Evolutionary conservation across 257 asterid genomes (phyloP).

Genomic region (Scutellaria minor): DNA sequence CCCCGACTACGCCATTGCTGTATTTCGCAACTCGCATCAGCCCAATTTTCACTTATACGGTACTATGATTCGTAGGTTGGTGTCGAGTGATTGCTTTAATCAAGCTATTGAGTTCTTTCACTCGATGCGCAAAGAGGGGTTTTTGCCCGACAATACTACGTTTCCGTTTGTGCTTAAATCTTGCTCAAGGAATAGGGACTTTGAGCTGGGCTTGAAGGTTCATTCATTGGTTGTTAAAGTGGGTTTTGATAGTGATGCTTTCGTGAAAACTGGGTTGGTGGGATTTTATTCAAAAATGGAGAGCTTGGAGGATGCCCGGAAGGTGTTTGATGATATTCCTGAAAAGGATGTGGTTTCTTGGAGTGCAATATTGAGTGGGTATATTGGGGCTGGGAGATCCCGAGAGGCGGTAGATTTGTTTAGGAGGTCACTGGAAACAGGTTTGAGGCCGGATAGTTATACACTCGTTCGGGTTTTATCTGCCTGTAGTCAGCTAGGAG

Average conservation of each 20-base stretch:
- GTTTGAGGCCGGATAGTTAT: slow-evolving; percentile 30
- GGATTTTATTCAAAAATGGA: slow-evolving; percentile 43
- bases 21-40: slow-evolving; percentile 33
- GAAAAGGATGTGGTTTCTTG: slow-evolving; percentile 26
- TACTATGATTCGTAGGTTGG: slow-evolving; percentile 46
- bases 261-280: slow-evolving; percentile 40
- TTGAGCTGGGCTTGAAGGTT: slow-evolving; percentile 32
- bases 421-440: slow-evolving; percentile 9
- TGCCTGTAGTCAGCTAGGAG: slow-evolving; percentile 33
- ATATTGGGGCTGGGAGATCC: slow-evolving; percentile 6
- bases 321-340: slow-evolving; percentile 35
- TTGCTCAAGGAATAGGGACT: slow-evolving; percentile 36
- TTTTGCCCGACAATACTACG: slow-evolving; percentile 32
- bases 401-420: slow-evolving; percentile 27
- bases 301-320: slow-evolving; percentile 41
- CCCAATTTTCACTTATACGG: slow-evolving; percentile 43
- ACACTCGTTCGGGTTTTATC: slow-evolving; percentile 32
- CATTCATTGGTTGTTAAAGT: slow-evolving; percentile 42
- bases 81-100: slow-evolving; percentile 35
- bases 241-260: slow-evolving; percentile 37
- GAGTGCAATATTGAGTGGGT: slow-evolving; percentile 29
- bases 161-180: slow-evolving; percentile 44
- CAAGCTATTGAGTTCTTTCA: slow-evolving; percentile 40
- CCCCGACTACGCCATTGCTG: slow-evolving; percentile 35
- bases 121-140: slow-evolving; percentile 43